These are phyloP conservation scores for Nothopassalora personata DNA, from an alignment of 2,329 filamentous ascomycete genomes.

Conservation along the genomic window DNA sequence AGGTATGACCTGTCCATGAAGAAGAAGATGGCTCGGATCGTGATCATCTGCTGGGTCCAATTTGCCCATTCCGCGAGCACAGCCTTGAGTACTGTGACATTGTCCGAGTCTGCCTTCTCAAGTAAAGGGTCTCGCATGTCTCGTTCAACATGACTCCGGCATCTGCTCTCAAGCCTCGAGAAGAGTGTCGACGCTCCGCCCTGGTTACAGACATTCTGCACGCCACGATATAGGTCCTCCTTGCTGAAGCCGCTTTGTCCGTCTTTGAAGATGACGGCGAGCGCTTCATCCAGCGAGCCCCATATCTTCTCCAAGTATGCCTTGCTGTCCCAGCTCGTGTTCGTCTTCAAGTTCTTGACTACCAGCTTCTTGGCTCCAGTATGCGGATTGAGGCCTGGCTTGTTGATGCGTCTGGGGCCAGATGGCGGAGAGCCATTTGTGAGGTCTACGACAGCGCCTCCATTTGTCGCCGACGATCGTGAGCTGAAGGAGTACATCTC, in stretches of 20 bases:
- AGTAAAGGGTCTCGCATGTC: constrained; percentile 56
- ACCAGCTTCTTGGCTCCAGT: constrained; percentile 76
- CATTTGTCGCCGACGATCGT: constrained; percentile 32
- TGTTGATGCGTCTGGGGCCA: constrained; percentile 25
- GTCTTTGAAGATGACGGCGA: constrained; percentile 67
- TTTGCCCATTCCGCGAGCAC: constrained; percentile 62
- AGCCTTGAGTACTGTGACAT: constrained; percentile 59
- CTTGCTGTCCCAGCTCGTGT: constrained; percentile 60
- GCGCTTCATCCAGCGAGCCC: constrained; percentile 65
- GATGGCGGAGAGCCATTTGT: constrained; percentile 37
- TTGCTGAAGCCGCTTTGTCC: constrained; percentile 59
- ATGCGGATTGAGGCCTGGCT: constrained; percentile 60
- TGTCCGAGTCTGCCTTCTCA: constrained; percentile 50
- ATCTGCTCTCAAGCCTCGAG: constrained; percentile 59
- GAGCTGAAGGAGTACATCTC: constrained; percentile 52
- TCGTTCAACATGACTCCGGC: constrained; percentile 57
- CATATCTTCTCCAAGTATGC: constrained; percentile 74
- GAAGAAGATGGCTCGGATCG: constrained; percentile 83
- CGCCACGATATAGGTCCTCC: constrained; percentile 81
- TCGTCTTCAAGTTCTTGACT: constrained; percentile 82
- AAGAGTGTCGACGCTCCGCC: constrained; percentile 66
- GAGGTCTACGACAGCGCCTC: constrained; percentile 37
- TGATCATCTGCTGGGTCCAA: constrained; percentile 75
- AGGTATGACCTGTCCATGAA: constrained; percentile 90
- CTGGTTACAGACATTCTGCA: constrained; percentile 85